Evolutionary conservation across 768 basidiomycete genomes (phyloP).

Genomic region (Tremella yokohamensis): DNA sequence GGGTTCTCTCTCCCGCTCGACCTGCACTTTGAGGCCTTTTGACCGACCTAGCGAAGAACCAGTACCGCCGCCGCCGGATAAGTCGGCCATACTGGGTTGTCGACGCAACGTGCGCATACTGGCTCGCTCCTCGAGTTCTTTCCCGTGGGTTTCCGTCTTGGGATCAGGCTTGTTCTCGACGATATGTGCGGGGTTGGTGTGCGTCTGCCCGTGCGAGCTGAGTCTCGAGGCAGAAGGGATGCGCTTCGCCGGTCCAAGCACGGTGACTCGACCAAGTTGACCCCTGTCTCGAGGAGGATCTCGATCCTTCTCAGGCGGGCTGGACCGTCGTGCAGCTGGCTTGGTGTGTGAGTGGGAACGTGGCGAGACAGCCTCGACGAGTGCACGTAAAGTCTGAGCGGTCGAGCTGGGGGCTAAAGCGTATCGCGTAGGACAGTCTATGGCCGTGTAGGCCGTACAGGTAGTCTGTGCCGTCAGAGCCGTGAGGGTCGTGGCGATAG

Average conservation of each 20-base stretch:
- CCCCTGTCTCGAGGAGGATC: too few species aligned
- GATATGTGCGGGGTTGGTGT: too few species aligned
- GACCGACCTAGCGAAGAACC: conserved; percentile 3
- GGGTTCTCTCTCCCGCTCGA: conserved; percentile 10
- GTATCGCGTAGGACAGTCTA: too few species aligned
- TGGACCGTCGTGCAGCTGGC: conserved; percentile 3
- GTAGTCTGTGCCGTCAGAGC: background rate
- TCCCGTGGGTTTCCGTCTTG: background rate
- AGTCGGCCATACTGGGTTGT: conserved; percentile 19
- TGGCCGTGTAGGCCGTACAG: too few species aligned
- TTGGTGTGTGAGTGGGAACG: background rate
- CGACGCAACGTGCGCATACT: conserved; percentile 21
- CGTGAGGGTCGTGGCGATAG: background rate
- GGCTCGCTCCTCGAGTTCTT: background rate
- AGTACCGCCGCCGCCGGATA: background rate
- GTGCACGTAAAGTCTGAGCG: background rate
- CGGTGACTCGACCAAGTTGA: too few species aligned
- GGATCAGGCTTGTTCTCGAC: background rate
- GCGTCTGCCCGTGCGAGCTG: background rate
- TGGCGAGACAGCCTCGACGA: background rate
- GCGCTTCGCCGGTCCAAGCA: background rate
- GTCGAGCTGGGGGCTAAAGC: background rate
- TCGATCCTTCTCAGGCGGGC: conserved; percentile 29
- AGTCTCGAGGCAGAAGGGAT: background rate
- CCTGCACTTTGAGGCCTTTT: conserved; percentile 4